Evolutionary conservation across 257 asterid genomes (phyloP).

Genomic region (Dorcoceras hygrometricum): DNA sequence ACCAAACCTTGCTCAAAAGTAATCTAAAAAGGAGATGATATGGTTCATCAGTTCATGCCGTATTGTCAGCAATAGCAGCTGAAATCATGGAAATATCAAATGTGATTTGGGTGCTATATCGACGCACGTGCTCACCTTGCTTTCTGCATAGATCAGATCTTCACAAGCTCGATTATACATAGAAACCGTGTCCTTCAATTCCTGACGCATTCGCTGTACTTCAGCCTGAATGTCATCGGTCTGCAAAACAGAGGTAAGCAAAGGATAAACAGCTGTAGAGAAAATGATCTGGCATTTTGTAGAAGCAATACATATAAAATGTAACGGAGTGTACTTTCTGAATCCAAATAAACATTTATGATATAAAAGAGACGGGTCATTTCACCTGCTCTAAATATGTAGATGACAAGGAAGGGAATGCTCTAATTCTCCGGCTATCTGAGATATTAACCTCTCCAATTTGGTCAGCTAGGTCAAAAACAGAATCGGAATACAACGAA

Average conservation of each 20-base stretch:
- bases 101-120: constrained; percentile 10
- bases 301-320: constrained; percentile 2
- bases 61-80: constrained; percentile 15
- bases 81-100: background rate
- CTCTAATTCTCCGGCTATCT: constrained; percentile 26
- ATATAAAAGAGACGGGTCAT: constrained; percentile 15
- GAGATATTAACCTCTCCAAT: constrained; percentile 33
- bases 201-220: constrained; percentile 56
- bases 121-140: constrained; percentile 46
- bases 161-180: constrained; percentile 72
- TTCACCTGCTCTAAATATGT: constrained; percentile 50
- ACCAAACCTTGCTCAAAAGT: background rate
- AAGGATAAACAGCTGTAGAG: constrained; percentile 18
- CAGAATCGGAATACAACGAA: constrained; percentile 24
- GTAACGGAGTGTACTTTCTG: constrained; percentile 17
- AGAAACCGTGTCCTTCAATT: constrained; percentile 49
- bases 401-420: constrained; percentile 32
- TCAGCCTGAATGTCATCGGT: constrained; percentile 50
- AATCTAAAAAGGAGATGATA: background rate
- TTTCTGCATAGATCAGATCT: constrained; percentile 58
- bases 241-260: constrained; percentile 35
- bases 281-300: constrained; percentile 8
- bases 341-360: constrained; percentile 14
- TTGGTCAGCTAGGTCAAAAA: constrained; percentile 24
- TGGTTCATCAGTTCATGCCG: background rate